A percentile compares a stretch with the other conserved stretches of the same genome.
Evolutionary conservation across 805 yeast genomes (phyloP).

Genomic region (Suhomyces faveliae): DNA sequence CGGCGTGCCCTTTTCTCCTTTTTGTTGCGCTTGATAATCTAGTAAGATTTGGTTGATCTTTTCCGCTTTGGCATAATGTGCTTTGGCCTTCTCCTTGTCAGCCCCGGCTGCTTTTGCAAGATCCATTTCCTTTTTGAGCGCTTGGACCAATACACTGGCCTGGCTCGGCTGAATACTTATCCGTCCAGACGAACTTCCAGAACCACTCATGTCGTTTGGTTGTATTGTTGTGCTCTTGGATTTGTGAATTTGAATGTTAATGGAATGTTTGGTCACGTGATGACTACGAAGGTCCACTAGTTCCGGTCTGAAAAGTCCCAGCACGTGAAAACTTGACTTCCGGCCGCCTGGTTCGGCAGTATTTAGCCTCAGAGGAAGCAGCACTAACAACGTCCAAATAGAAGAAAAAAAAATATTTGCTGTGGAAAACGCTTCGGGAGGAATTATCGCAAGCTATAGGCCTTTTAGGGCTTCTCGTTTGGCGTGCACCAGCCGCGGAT

Average conservation of each 20-base stretch:
- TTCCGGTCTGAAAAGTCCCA: too few species aligned
- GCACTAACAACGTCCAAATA: too few species aligned
- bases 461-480: too few species aligned
- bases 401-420: too few species aligned
- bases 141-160: slow-evolving; percentile 24
- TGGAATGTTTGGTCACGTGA: background rate
- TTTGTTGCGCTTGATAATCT: slow-evolving; percentile 24
- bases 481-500: too few species aligned
- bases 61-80: slow-evolving; percentile 25
- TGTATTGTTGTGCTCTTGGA: background rate
- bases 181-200: background rate
- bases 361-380: too few species aligned
- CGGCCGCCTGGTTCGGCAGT: too few species aligned
- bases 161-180: slow-evolving; percentile 20
- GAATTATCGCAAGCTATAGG: too few species aligned
- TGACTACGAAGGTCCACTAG: too few species aligned
- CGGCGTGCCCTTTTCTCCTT: slow-evolving; percentile 8
- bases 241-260: background rate
- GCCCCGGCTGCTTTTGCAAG: slow-evolving; percentile 24
- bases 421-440: too few species aligned
- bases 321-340: too few species aligned
- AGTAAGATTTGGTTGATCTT: slow-evolving; percentile 25
- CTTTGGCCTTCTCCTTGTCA: slow-evolving; percentile 18
- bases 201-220: background rate
- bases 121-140: slow-evolving; percentile 25